phyloP scores from a whole-genome alignment of 1,284 basidiomycete genomes.

The Tranzscheliella williamsii region DNA sequence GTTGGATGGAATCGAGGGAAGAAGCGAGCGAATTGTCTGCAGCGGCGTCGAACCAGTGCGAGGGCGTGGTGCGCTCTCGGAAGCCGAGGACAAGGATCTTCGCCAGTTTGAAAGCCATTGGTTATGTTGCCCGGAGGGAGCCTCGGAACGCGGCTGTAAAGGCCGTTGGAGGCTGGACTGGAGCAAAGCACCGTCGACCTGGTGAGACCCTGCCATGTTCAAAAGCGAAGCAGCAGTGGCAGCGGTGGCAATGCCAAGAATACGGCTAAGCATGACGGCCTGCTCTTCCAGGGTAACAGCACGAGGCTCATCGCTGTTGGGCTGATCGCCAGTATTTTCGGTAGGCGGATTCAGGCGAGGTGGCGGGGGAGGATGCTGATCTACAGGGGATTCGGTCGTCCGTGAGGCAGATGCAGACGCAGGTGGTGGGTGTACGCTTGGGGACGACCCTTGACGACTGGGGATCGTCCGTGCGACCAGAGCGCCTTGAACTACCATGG shows the following conservation, averaged over 20 bases:
- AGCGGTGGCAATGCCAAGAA: conserved; percentile 53
- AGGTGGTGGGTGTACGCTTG: too few species aligned
- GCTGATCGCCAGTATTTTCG: background rate
- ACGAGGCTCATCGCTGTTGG: conserved; percentile 25
- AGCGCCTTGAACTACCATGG: conserved; percentile 58
- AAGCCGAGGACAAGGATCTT: background rate
- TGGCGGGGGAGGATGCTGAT: background rate
- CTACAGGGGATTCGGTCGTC: background rate
- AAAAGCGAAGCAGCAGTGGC: conserved; percentile 57
- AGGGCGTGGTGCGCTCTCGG: background rate
- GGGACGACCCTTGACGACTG: conserved; percentile 6
- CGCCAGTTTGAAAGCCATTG: conserved; percentile 17
- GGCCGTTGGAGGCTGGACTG: conserved; percentile 35
- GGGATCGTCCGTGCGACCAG: conserved; percentile 42
- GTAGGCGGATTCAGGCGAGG: background rate
- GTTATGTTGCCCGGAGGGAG: background rate
- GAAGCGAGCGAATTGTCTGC: too few species aligned
- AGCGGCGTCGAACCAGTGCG: background rate
- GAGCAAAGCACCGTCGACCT: conserved; percentile 34
- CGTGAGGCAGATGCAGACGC: background rate
- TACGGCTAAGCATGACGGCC: conserved; percentile 56
- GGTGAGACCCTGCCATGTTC: conserved; percentile 25
- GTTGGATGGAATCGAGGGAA: background rate
- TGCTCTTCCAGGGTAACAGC: conserved; percentile 57
- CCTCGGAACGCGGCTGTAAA: conserved; percentile 3